Base-by-base conservation (phyloP, 345 rosid species). In the Noccaea caerulescens region DNA sequence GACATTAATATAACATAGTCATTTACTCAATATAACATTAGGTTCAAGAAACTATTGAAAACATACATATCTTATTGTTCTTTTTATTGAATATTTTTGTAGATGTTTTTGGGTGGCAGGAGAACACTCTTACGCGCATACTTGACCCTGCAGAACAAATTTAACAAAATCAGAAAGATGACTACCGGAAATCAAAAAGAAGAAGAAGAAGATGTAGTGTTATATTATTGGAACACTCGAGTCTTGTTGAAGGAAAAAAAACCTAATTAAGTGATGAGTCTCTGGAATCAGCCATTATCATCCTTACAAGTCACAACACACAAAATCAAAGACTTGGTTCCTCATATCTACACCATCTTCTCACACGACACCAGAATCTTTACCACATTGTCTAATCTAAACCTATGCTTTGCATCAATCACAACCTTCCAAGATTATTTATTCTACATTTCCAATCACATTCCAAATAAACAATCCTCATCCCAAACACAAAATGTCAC, bases 11-110 rank as follows among this genome's bases (percentile, higher is more conserved):
- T 36, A 50, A 52, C 14, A 38, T 13, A 39, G 72, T 68, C 65
- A 69, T 36, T 44, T 45, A 57, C 33, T 68, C 44, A 37, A 46
- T 55, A 57, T 12, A 45, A 5, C 47, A 69, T 12, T 2, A 43
- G 72, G 54, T 56, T 56, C 63, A 45, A 45, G 6, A 56, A 55
- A 41, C 36, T 33, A 13, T 42, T 4, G 10, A 4, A 68, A 68
- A 68, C 72, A 68, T 32, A 43, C 50, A 27, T 3, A 66, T 44
- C 39, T 41, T 53, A 67, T 67, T 33, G 46, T 45, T 66, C 51
- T 14, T 66, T 66, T 53, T 53, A 52, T 53, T 66, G 4, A 18
- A 61, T 45, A 45, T 7, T 8, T 8, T 2, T 23, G 36, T 8
- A 47, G n/a, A 18, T 47, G 8, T 23, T 2, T 47, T 11, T 52